Base-by-base conservation (phyloP, 345 rosid genomes). In the Dovyalis caffra region DNA sequence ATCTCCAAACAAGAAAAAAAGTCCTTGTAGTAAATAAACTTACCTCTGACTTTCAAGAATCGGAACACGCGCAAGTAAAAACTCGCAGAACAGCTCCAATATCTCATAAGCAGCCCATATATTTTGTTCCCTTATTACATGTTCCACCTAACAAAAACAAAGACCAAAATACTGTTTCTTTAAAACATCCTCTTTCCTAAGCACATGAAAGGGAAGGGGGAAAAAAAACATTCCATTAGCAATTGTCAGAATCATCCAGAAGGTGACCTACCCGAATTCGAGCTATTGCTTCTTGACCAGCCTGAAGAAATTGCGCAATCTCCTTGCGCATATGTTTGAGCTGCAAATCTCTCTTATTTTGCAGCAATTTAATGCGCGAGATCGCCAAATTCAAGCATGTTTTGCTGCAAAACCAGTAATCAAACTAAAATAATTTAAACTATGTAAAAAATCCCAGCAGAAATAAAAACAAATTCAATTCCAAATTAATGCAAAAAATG, bases 201-300 rank as follows among this genome's bases (percentile, higher is more conserved):
- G 45, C 60, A 68, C 2, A 20, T 49, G 32, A 69, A 58, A 57
- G 32, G n/a, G 35, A 69, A 58, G 34, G 32, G n/a, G 35, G 78
- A 75, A 77, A 66, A n/a, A 56, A 4, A 49, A 0, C 43, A 34
- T 1, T 40, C 34, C 47, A 35, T 3, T 57, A 33, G 28, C 5
- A 38, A 77, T 71, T 23, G 21, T 47, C 5, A 3, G 74, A 77
- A 61, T 60, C 1, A 65, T 60, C 1, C 21, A 83, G 76, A 49
- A 8, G 35, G 1, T 78, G 57, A 20, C 57, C 57, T 20, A 91
- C 99, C 86, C 99, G 82, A 49, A 95, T 95, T 68, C 98, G 88
- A 85, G 99, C 98, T 1, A 95, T 95, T 14, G 98, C 79, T 85
- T 95, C 98, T 80, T 92, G 97, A 68, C 98, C 96, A 71, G 95